Conservation (phyloP, 2,329 filamentous ascomycete species). For the Xylariaceae sp. region DNA sequence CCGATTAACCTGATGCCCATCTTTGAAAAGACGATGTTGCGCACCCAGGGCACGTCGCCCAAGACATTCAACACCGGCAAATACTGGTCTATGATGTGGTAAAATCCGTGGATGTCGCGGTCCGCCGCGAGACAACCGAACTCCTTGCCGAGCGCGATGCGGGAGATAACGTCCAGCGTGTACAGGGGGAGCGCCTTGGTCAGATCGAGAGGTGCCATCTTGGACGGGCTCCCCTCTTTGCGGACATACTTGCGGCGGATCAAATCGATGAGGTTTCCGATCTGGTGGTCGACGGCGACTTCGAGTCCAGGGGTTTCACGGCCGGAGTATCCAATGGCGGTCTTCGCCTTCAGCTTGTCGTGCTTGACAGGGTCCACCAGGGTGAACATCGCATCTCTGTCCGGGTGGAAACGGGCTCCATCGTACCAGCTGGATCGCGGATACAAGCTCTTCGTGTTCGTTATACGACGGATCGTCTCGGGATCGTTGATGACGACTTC, state of each 20-base stretch:
- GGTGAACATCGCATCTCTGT: conserved; percentile 20
- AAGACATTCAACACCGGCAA: conserved; percentile 12
- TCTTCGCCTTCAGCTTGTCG: conserved; percentile 21
- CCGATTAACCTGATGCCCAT: conserved; percentile 19
- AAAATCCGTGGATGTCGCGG: conserved; percentile 21
- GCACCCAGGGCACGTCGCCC: conserved; percentile 20
- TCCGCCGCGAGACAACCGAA: conserved; percentile 24
- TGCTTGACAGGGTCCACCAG: conserved; percentile 17
- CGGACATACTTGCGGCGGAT: conserved; percentile 20
- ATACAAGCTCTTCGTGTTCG: conserved; percentile 14
- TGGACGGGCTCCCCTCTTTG: not conserved
- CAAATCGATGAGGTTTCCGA: conserved; percentile 15
- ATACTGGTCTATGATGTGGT: conserved; percentile 3
- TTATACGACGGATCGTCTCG: conserved; percentile 19
- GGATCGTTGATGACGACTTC: conserved; percentile 33
- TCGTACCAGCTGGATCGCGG: conserved; percentile 21
- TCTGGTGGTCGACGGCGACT: conserved; percentile 19
- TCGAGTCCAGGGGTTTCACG: conserved; percentile 21
- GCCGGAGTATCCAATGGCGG: conserved; percentile 20
- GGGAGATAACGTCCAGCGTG: conserved; percentile 25
- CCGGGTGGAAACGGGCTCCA: conserved; percentile 18
- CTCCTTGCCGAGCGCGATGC: conserved; percentile 23
- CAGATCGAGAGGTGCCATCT: conserved; percentile 17
- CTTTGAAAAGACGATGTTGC: conserved; percentile 19
- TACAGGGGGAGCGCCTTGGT: conserved; percentile 18